Evolutionary conservation across 768 basidiomycete genomes (phyloP).

Genomic region (Podaxis rugospora): DNA sequence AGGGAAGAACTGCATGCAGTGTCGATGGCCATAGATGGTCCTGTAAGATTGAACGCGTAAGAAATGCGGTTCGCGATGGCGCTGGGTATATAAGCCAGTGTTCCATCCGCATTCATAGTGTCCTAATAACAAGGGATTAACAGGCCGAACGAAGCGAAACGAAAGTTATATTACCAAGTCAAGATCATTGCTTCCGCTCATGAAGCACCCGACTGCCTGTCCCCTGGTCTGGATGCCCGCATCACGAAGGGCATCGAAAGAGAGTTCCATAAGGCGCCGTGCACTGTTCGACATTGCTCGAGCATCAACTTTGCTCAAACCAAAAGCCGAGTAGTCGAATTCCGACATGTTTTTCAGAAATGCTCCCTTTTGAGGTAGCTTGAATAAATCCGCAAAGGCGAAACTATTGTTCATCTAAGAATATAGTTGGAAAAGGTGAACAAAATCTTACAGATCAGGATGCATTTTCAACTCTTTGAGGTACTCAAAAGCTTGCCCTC

Average conservation of each 20-base stretch:
- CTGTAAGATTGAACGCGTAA: conserved; percentile 34
- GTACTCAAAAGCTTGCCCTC: conserved; percentile 26
- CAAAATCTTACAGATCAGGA: conserved; percentile 22
- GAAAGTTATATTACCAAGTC: conserved; percentile 21
- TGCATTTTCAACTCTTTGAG: conserved; percentile 30
- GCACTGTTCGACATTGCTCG: conserved; percentile 28
- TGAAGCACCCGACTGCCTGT: conserved; percentile 37
- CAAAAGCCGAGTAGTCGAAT: conserved; percentile 38
- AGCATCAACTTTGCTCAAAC: conserved; percentile 32
- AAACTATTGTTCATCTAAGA: conserved; percentile 21
- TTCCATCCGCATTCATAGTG: conserved; percentile 26
- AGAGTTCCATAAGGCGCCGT: conserved; percentile 31
- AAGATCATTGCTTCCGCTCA: conserved; percentile 27
- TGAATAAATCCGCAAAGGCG: conserved; percentile 19
- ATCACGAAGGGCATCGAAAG: conserved; percentile 39
- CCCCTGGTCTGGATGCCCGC: conserved; percentile 43
- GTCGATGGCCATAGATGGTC: conserved; percentile 47
- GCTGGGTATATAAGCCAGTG: conserved; percentile 27
- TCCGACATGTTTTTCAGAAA: conserved; percentile 33
- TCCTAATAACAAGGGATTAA: conserved; percentile 21
- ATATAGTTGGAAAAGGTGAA: not conserved
- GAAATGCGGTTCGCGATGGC: conserved; percentile 39
- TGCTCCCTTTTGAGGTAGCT: conserved; percentile 22
- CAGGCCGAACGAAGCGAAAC: not conserved
- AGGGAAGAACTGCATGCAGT: conserved; percentile 47